Percentiles rank a stretch among this genome's conserved stretches.
phyloP scores from a whole-genome alignment of 2,329 filamentous ascomycete genomes.

The Lizonia empirigonia region DNA sequence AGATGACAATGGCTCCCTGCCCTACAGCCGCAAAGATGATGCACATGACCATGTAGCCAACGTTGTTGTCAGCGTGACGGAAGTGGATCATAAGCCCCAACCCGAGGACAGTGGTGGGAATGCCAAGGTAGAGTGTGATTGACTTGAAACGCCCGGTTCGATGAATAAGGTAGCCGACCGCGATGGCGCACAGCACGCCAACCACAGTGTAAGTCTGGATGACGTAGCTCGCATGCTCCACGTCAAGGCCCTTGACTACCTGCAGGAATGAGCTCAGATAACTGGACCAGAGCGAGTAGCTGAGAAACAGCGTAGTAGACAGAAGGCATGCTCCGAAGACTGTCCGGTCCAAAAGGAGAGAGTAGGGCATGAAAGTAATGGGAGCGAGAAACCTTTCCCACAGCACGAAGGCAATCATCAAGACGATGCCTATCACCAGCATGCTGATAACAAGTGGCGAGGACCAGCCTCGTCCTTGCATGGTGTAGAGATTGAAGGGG shows the following conservation, averaged over 20 bases:
- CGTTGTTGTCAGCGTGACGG: slow-evolving; percentile 22
- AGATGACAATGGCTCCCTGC: slow-evolving; percentile 26
- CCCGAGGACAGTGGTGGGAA: slow-evolving; percentile 30
- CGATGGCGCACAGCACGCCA: slow-evolving; percentile 19
- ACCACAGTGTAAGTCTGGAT: slow-evolving; percentile 41
- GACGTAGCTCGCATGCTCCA: slow-evolving; percentile 43
- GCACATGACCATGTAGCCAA: slow-evolving; percentile 42
- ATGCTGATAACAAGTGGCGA: slow-evolving; percentile 44
- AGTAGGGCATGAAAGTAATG: slow-evolving; percentile 49
- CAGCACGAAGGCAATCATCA: slow-evolving; percentile 42
- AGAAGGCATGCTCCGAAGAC: slow-evolving; percentile 59
- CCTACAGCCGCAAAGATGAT: slow-evolving; percentile 32
- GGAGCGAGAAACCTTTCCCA: slow-evolving; percentile 48
- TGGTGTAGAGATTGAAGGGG: slow-evolving; percentile 61
- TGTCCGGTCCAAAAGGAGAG: slow-evolving; percentile 42
- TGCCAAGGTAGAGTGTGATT: slow-evolving; percentile 19
- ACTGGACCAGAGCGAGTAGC: slow-evolving; percentile 41
- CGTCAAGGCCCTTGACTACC: slow-evolving; percentile 38
- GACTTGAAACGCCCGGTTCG: slow-evolving; percentile 27
- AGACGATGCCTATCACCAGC: slow-evolving; percentile 41
- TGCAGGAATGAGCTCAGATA: slow-evolving; percentile 49
- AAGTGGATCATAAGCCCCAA: slow-evolving; percentile 38
- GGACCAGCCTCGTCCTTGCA: slow-evolving; percentile 26
- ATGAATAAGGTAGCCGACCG: slow-evolving; percentile 20
- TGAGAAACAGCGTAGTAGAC: slow-evolving; percentile 40